Base-by-base conservation (phyloP, 1,284 basidiomycete species). In the Boletus sp. region DNA sequence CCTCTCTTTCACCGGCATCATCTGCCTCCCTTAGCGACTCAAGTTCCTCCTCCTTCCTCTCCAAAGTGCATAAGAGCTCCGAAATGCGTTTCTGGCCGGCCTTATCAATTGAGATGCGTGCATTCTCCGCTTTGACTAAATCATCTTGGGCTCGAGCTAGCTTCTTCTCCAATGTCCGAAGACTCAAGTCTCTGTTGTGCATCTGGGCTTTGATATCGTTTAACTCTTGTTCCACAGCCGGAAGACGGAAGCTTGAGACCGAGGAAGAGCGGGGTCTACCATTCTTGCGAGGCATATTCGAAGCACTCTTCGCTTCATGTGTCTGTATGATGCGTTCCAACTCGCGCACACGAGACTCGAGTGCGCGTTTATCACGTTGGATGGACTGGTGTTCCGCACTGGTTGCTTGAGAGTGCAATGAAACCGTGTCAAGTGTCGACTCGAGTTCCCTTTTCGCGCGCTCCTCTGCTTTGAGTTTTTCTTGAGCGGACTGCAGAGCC, bases 41-140 rank as follows among this genome's bases (percentile, higher is more conserved):
- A n/a, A 86, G 55, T 50, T 85, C 82, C 27, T 80, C 80, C 30
- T 80, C 75, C 54, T 74, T 75, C 51, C 76, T 74, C 44, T 78
- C 75, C 50, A 83, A 52, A n/a, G 61, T 57, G 2, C 66, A 65
- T 49, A 67, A 59, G 34, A 81, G 57, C 30, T 75, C 72, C 13
- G 66, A 62, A 1, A 84, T 62, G 52, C 74, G 68, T 17, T 61
- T 61, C 36, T 68, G 67, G 34, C 72, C 55, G 35, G 64, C 69
- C 60, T 69, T 76, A 55, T 83, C 81, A 19, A 71, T 46, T 2
- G 79, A 80, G 2, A 74, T 69, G 52, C 74, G 77, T 61, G 81
- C 81, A 50, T 88, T 88, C 55, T 81, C 77, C 9, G 71, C 62
- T 44, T 71, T 72, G 19, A 80, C 65, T 10, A 80, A 59, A 32